Base-by-base conservation (phyloP, 2,329 filamentous ascomycete species). In the Dothistroma septosporum region DNA sequence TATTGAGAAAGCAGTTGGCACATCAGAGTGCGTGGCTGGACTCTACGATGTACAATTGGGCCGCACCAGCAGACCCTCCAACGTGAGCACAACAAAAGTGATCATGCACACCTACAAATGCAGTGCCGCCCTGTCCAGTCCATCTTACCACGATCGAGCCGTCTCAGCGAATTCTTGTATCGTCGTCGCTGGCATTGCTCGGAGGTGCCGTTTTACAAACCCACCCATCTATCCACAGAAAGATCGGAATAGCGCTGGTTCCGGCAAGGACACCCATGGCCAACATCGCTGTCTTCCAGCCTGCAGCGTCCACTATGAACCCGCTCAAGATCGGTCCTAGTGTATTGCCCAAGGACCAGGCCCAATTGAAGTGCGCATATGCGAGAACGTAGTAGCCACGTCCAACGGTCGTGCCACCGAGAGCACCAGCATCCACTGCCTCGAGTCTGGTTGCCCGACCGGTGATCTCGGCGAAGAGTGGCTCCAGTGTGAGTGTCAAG, bases 181-280 rank as follows among this genome's bases (percentile, higher is more conserved):
- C 21, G 47, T 7, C 21, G 14, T 50, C 47, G 10, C 12, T 19
- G 19, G 24, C 24, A 28, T 3, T 28, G 11, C 22, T 28, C 8
- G 22, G 11, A 14, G 28, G 2, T 28, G 28, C 21, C 22, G 9
- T 21, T 28, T 14, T 50, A 32, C 47, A 32, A 12, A 55, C 8
- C 60, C 65, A 64, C 4, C 61, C 64, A 22, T 62, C 66, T 14
- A 53, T 61, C n/a, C 48, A 65, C 22, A 64, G 35, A 14, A 60
- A 72, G 3, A 77, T 76, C 4, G 84, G 82, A 2, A 83, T 61
- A 8, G 79, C 78, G 16, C 79, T 82, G 2, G 79, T 66, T 0
- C 76, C 78, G 54, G 77, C 76, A 58, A 86, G 52, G 0, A 68
- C 16, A 0, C 61, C 66, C 24, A 66, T 31, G 2, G 58, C 47